These are phyloP conservation scores for Craspedostauros australis DNA, from an alignment of 108 stramenopile genomes.

Conservation along the genomic window DNA sequence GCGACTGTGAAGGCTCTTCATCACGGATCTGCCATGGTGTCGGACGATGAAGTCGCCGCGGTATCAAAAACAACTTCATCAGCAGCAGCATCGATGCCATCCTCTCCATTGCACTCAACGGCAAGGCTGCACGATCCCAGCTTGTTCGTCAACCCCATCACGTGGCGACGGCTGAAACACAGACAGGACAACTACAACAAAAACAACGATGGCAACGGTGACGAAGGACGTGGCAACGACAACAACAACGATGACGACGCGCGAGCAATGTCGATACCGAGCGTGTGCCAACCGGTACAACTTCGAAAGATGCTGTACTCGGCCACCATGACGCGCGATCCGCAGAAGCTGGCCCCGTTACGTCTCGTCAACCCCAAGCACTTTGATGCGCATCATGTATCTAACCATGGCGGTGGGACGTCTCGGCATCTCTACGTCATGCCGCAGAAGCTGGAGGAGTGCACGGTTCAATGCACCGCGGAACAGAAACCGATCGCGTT, in stretches of 20 bases:
- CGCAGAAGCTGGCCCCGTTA: constrained; percentile 87
- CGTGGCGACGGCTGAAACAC: constrained; percentile 35
- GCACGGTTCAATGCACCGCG: constrained; percentile 57
- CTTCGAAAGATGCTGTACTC: constrained; percentile 81
- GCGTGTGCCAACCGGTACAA: constrained; percentile 35
- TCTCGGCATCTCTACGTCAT: constrained; percentile 30
- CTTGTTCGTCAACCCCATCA: no score
- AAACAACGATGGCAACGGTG: constrained; percentile 1
- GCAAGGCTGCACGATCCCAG: no score
- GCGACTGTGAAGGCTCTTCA: no score
- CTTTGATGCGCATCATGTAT: constrained; percentile 70
- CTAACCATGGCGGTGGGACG: not conserved
- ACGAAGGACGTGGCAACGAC: not conserved
- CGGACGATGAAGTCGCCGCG: no score
- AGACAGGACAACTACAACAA: no score
- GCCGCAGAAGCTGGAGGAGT: constrained; percentile 36
- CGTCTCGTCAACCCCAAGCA: constrained; percentile 83
- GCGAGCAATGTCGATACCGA: no score
- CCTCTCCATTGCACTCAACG: no score
- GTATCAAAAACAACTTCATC: no score
- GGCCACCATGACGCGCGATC: constrained; percentile 92
- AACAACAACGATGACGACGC: constrained; percentile 6
- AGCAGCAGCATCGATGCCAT: no score
- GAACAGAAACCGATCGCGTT: constrained; percentile 82
- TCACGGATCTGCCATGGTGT: no score